Evolutionary conservation across 371 early-diverging fungal genomes (phyloP), one percentile per base, ranked within the genome.

Genomic region (Polyrhizophydium stewartii): DNA sequence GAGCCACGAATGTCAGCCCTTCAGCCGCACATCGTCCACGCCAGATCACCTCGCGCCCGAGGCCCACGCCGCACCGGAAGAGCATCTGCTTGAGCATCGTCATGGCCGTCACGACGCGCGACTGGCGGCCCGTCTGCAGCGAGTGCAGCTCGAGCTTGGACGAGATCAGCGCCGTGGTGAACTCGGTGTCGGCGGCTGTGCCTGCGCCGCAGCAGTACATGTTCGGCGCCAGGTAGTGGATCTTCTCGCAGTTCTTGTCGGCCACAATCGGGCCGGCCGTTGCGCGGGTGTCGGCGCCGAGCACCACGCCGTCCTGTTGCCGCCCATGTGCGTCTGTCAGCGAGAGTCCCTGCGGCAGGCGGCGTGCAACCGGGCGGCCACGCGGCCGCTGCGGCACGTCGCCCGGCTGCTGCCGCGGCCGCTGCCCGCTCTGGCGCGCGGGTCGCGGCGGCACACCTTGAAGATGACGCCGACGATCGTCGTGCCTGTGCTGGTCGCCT

Each of bases 171-270:
- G 84, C 86, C 30, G 98, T 98, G 0, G 98, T 94, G 69, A 92
- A 90, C 69, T 95, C 93, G 28, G 98, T 98, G 82, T 99, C 99
- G 16, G 99, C 99, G 37, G 99, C 99, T 24, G 99, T 99, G 70
- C 99, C 99, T 28, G 99, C 99, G 67, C 99, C 99, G 77, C 98
- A 96, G 78, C 99, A 98, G 81, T 95, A 97, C 85, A 99, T 98
- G 80, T 99, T 99, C 67, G 98, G 98, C 50, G 98, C 91, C 61
- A 99, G 84, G 69, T 94, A 93, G 77, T 99, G 99, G 62, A 99
- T 96, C 86, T 99, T 99, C 74, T 89, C 89, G 79, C 99, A 98
- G 82, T 99, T 98, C 82, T 99, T 99, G 83, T 99, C 97, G 17
- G 97, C 96, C 19, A 99, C 99, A 71, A 99, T 94, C 30, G 96